Percentiles rank a stretch among this genome's conserved stretches.
Conservation (phyloP, 1,139 yeast species). For the Kodamaea derodonti region DNA sequence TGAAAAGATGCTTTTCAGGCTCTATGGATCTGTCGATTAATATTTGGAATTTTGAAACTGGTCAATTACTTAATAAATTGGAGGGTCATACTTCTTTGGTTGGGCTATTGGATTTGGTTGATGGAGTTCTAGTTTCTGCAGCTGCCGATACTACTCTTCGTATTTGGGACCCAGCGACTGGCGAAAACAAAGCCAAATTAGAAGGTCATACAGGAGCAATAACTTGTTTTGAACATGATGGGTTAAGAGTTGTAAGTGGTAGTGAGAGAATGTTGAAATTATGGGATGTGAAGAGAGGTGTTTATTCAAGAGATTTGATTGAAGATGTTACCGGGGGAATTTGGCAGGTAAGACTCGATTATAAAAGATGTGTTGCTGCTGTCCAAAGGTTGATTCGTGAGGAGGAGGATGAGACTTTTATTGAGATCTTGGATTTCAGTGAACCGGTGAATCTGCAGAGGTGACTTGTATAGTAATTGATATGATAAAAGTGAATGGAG, state of each 20-base stretch:
- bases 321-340: conserved; percentile 77
- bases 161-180: conserved; percentile 87
- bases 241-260: conserved; percentile 81
- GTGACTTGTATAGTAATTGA: no score
- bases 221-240: conserved; percentile 90
- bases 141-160: conserved; percentile 93
- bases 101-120: conserved; percentile 77
- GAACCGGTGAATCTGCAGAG: conserved; percentile 24
- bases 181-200: conserved; percentile 63
- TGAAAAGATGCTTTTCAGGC: conserved; percentile 84
- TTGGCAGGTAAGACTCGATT: conserved; percentile 92
- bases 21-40: conserved; percentile 87
- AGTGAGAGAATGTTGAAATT: conserved; percentile 75
- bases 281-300: conserved; percentile 83
- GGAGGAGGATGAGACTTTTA: conserved; percentile 53
- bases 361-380: conserved; percentile 85
- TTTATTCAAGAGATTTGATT: conserved; percentile 68
- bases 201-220: conserved; percentile 88
- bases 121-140: conserved; percentile 83
- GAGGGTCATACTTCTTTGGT: conserved; percentile 90
- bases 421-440: conserved; percentile 85
- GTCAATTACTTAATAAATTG: conserved; percentile 59
- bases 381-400: conserved; percentile 58
- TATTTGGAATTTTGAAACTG: conserved; percentile 84
- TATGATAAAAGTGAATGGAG: no score